These are phyloP conservation scores for Mycena rosella DNA, from an alignment of 768 basidiomycete genomes.

Conservation along the genomic window DNA sequence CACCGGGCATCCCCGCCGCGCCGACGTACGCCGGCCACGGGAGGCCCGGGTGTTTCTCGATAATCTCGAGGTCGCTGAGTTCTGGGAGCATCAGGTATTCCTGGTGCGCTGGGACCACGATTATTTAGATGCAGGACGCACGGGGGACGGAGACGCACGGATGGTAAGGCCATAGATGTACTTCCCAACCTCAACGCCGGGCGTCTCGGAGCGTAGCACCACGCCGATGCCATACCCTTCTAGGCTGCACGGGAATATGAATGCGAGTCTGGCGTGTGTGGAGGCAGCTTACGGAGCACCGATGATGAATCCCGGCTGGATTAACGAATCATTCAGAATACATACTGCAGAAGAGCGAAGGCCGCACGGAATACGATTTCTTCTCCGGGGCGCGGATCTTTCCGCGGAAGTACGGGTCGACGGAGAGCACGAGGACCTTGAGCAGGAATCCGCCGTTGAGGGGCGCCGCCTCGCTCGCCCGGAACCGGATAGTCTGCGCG, in stretches of 20 bases:
- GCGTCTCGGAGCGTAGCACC: conserved; percentile 57
- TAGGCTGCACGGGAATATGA: not conserved
- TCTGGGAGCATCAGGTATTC: not conserved
- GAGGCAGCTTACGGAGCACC: conserved; percentile 51
- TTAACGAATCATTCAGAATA: conserved; percentile 5
- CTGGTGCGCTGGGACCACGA: not conserved
- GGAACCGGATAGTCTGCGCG: conserved; percentile 54
- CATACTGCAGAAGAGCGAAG: not conserved
- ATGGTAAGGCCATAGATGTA: conserved; percentile 53
- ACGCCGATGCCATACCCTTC: conserved; percentile 53
- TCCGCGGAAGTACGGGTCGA: conserved; percentile 56
- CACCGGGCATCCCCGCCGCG: not conserved
- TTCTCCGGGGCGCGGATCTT: conserved; percentile 24
- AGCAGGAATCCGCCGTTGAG: conserved; percentile 62
- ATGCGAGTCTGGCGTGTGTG: not conserved
- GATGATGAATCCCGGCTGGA: conserved; percentile 43
- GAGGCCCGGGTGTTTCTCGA: not conserved
- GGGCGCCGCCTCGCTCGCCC: conserved; percentile 56
- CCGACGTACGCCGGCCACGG: not conserved
- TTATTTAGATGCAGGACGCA: not conserved
- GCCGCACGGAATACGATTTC: conserved; percentile 43
- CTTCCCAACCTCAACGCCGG: conserved; percentile 49
- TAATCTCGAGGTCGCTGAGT: not conserved
- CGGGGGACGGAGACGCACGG: conserved; percentile 45
- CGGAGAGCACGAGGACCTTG: conserved; percentile 60